Evolutionary conservation across 768 basidiomycete species (phyloP).

Genomic region (Leucogyrophana mollusca): DNA sequence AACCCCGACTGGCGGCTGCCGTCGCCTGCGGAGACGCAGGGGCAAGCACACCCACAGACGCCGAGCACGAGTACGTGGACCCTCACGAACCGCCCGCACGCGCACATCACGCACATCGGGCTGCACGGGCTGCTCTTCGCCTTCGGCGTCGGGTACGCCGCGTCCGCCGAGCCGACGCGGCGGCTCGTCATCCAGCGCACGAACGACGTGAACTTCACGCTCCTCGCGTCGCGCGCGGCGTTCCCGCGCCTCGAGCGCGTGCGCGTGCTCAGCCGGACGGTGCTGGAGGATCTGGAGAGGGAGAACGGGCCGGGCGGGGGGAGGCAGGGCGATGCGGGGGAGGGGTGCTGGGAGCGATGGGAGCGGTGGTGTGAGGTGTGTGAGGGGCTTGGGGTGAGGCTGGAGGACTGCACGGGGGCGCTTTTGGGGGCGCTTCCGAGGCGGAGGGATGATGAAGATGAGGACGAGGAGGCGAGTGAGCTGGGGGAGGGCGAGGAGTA

Average conservation of each 20-base stretch:
- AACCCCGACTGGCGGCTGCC: conserved; percentile 62
- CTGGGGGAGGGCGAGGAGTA: conserved; percentile 29
- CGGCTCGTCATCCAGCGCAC: conserved; percentile 46
- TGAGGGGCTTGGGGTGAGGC: conserved; percentile 43
- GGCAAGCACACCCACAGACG: conserved; percentile 6
- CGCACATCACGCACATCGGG: conserved; percentile 58
- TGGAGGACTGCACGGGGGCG: conserved; percentile 79
- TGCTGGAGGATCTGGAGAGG: conserved; percentile 58
- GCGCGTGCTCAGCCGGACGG: conserved; percentile 52
- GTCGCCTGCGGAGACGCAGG: too few species aligned
- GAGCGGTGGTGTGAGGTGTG: conserved; percentile 67
- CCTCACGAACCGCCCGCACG: conserved; percentile 53
- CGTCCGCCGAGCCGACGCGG: conserved; percentile 41
- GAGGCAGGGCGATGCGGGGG: conserved; percentile 53
- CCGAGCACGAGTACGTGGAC: conserved; percentile 22
- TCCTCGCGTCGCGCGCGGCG: conserved; percentile 44
- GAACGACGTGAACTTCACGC: conserved; percentile 67
- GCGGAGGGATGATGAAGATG: conserved; percentile 30
- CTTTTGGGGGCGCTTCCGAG: conserved; percentile 46
- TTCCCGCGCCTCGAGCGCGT: conserved; percentile 65
- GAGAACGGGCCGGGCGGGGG: conserved; percentile 47
- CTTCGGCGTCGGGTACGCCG: conserved; percentile 54
- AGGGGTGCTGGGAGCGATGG: conserved; percentile 50
- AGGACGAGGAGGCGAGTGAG: conserved; percentile 30
- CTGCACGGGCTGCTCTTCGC: conserved; percentile 68